Evolutionary conservation across 257 asterid species (phyloP), one percentile per base, ranked within the genome.

Genomic region (Craterostigma plantagineum): DNA sequence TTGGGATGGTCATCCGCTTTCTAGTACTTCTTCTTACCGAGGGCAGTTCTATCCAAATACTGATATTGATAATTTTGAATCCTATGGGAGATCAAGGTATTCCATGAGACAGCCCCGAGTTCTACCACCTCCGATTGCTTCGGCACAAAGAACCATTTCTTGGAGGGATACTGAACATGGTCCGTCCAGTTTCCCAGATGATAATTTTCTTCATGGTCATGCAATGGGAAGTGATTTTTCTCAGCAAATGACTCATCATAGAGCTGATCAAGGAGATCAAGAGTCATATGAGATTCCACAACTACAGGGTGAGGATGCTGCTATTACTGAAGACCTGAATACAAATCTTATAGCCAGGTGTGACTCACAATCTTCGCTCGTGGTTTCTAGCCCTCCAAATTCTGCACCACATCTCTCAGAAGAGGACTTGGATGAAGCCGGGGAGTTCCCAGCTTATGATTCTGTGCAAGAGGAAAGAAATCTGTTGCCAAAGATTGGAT

Each of bases 331-430:
- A 53, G 70, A 65, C 55, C 78, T 46, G 56, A 71, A 65, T 45
- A 42, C 57, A 62, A 61, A 67, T 34, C 35, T 45, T 45, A 56
- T 66, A 35, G 48, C 77, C 11, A 66, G 82, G 58, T 79, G 91
- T 63, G 95, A 90, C 37, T 90, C 98, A 54, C 95, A 84, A 44
- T 90, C 98, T 43, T 90, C 98, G 16, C 61, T 90, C n/a, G 83
- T 86, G 45, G 94, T 90, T 58, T 76, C 95, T 56, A 90, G 95
- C 64, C 98, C 93, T 16, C 98, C 95, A 46, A 73, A 64, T 54
- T 76, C 98, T 46, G 90, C 98, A 7, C 94, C 93, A 37, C 95
- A 83, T 55, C 79, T 79, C 45, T 90, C 94, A 58, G 77, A 82
- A 41, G 98, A 90, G 56, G 98, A 87, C 69, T 63, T 82, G 72